These are phyloP conservation scores for Chytriomyces sp. DNA, from an alignment of 192 early-diverging fungal species.

Conservation along the genomic window DNA sequence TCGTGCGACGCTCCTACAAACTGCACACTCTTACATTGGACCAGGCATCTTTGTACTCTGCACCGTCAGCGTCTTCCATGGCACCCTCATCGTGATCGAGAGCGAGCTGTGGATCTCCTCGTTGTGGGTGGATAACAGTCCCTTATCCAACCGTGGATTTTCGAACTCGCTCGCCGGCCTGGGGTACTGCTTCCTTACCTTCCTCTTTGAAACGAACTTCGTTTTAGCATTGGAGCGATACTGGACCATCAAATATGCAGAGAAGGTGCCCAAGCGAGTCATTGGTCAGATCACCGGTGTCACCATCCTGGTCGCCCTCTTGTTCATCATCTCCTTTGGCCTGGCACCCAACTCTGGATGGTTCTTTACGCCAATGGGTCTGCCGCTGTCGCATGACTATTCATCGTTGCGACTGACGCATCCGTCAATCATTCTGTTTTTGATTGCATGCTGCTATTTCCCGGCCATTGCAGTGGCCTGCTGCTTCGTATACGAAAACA, in stretches of 20 bases:
- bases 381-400: not conserved
- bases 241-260: slow-evolving; percentile 3
- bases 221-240: slow-evolving; percentile 21
- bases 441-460: slow-evolving; percentile 6
- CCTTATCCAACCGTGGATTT: not conserved
- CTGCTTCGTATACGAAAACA: slow-evolving; percentile 18
- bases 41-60: not conserved
- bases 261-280: not conserved
- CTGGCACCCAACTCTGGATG: not conserved
- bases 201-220: slow-evolving; percentile 9
- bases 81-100: not conserved
- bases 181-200: not conserved
- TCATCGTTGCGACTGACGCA: not conserved
- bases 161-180: not conserved
- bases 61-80: slow-evolving; percentile 2
- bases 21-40: slow-evolving; percentile 5
- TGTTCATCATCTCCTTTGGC: not conserved
- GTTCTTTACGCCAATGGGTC: slow-evolving; percentile 8
- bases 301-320: not conserved
- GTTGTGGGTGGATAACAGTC: not conserved
- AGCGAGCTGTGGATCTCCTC: slow-evolving; percentile 15
- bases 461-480: not conserved
- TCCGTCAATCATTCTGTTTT: not conserved
- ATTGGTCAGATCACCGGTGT: not conserved
- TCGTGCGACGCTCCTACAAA: not conserved